Evolutionary conservation across 2,329 filamentous ascomycete genomes (phyloP), one percentile per base, ranked within the genome.

Genomic region (Penicillium sclerotiorum): DNA sequence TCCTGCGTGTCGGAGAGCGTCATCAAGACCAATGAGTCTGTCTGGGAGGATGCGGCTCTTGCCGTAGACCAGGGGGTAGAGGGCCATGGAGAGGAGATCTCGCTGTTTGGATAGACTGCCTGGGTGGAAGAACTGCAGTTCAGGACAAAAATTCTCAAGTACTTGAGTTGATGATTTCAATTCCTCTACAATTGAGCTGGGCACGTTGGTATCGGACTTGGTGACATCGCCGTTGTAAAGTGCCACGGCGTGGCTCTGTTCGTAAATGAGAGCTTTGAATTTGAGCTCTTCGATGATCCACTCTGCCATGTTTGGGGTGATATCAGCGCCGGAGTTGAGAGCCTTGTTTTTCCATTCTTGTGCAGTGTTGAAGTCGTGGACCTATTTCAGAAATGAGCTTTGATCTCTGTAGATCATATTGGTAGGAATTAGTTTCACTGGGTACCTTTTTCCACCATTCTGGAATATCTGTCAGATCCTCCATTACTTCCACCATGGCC

Each of bases 31-130:
- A 25, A 69, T 61, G 13, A 57, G 6, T 25, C 44, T 57, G 48
- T 69, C 58, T 7, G 49, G 50, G 5, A 69, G 64, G 41, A 66
- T 61, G 4, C 62, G 65, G n/a, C 44, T 62, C 27, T 55, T 58
- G n/a, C 66, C 66, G 41, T 66, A 69, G 2, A 67, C 62, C 0
- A 88, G 65, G 0, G 85, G 83, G 55, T 78, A 88, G 6, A 88
- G 70, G 0, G 83, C 87, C 1, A 85, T 84, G 55, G 88, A 79
- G 5, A 88, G 76, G 1, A 88, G 69, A 60, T 88, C 80, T 0
- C 85, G 76, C 1, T 88, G 83, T 51, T 76, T 77, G 1, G 68
- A 65, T 17, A 80, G 67, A 2, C 75, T 80, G 2, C 77, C 72
- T 0, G 84, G 84, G 61, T 86, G 82, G 77, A 80, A 88, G 63